phyloP scores from a whole-genome alignment of 352 stramenopile species.

The Pythium volutum region DNA sequence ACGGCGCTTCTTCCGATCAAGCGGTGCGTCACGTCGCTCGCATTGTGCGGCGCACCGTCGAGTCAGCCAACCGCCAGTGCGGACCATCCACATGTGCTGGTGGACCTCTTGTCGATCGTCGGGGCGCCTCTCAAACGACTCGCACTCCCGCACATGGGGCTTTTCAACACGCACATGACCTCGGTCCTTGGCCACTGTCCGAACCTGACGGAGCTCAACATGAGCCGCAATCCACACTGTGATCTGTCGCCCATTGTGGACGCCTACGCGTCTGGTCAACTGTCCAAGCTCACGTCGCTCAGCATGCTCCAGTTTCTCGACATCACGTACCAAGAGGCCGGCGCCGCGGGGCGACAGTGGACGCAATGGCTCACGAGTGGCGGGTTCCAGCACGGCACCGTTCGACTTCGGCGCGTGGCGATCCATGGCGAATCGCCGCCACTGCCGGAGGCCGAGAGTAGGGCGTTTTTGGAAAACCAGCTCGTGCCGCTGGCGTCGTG shows the following conservation, averaged over 20 bases:
- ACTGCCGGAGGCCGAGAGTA: not conserved
- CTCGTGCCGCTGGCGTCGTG: not conserved
- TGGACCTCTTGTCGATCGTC: not conserved
- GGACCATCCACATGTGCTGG: not conserved
- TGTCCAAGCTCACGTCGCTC: not conserved
- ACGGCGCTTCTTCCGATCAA: not conserved
- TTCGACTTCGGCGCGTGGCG: not conserved
- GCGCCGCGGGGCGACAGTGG: not conserved
- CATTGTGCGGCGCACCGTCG: not conserved
- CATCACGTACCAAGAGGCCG: not conserved
- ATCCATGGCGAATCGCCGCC: not conserved
- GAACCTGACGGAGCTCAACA: not conserved
- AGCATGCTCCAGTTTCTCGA: not conserved
- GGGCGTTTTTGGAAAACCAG: not conserved
- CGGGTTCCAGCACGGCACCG: too few species aligned
- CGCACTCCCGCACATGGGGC: not conserved
- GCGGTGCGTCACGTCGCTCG: not conserved
- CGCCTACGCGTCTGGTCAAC: not conserved
- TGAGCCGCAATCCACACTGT: not conserved
- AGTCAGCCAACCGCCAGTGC: not conserved
- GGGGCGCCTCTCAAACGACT: not conserved
- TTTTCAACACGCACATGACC: not conserved
- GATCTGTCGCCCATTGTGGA: not conserved
- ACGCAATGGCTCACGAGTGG: not conserved
- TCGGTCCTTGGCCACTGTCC: not conserved